Conservation (phyloP, 2,329 filamentous ascomycete species). For the Cercospora canescens region DNA sequence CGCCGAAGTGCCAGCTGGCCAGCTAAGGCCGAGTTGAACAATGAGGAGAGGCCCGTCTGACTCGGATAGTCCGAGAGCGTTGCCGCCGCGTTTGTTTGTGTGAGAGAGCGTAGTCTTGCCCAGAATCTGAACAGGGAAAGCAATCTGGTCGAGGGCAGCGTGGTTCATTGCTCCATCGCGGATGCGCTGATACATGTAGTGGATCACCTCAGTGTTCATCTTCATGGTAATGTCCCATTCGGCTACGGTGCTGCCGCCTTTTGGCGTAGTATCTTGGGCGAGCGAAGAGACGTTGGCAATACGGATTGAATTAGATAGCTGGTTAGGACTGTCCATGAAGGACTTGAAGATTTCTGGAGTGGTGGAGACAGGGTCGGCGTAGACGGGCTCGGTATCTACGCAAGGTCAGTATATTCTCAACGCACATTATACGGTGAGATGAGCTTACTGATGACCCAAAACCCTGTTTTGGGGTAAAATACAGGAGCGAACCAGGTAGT, state of each 20-base stretch:
- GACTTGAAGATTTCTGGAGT: slow-evolving; percentile 11
- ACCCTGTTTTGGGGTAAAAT: slow-evolving; percentile 1
- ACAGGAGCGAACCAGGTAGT: slow-evolving; percentile 13
- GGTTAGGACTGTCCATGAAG: slow-evolving; percentile 2
- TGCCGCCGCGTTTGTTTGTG: slow-evolving; percentile 15
- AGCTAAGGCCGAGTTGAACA: slow-evolving; percentile 2
- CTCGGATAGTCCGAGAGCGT: slow-evolving; percentile 12
- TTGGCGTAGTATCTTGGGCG: not conserved
- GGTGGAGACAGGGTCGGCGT: slow-evolving; percentile 3
- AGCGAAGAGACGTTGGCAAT: slow-evolving; percentile 1
- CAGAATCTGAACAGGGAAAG: not conserved
- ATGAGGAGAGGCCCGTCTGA: slow-evolving; percentile 14
- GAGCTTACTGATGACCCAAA: slow-evolving; percentile 5
- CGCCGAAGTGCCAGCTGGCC: slow-evolving; percentile 2
- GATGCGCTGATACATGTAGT: slow-evolving; percentile 3
- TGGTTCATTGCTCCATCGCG: not conserved
- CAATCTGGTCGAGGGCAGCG: not conserved
- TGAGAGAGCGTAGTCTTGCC: not conserved
- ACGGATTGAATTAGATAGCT: slow-evolving; percentile 5
- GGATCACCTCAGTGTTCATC: slow-evolving; percentile 7
- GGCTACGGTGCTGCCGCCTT: not conserved
- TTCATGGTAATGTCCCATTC: slow-evolving; percentile 13
- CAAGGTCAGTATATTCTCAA: not conserved
- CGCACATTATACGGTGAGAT: not conserved
- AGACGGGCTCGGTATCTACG: slow-evolving; percentile 4